Base-by-base conservation (phyloP, 441 rosid species). In the Syzygium syzygioides region DNA sequence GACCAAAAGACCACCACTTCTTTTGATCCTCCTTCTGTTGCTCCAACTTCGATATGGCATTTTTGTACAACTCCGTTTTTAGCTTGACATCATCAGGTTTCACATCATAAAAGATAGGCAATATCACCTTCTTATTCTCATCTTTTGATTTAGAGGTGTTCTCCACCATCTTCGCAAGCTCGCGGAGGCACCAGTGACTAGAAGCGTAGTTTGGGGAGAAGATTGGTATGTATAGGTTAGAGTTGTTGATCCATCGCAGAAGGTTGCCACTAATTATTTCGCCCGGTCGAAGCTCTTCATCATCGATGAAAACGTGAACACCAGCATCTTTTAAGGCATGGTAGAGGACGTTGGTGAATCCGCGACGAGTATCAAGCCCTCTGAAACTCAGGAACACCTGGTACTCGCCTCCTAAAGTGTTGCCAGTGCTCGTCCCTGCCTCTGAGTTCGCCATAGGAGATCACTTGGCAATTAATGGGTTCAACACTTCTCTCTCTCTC, bases 241-340 rank as follows among this genome's bases (percentile, higher is more conserved):
- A 59, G 15, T 59, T 15, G 2, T 59, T 15, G 6, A 59, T 59
- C 7, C 2, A 15, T 4, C 3, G 64, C 15, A 59, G 7, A 59
- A 59, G 15, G 3, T 26, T 6, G 1, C 14, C 3, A 59, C 15
- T 12, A 4, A 59, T 1, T 26, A 0, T 4, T 10, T 59, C 30
- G 1, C 64, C 64, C 3, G 0, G 64, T 5, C 3, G 64, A 59
- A 59, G 1, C 15, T 26, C 64, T 59, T 59, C 64, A 3, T 59
- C 2, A 59, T 26, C 64, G 28, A 59, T 9, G 64, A 59, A 59
- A 26, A 59, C 64, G 7, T 2, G 30, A 59, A 59, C 26, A 7
- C 30, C 64, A 2, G 4, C 64, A 2, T 59, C 64, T 4, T 0
- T 1, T 14, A 59, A 59, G 64, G 6, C 14, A 5, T 10, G 64